Evolutionary conservation across 73 alveolate species (phyloP).

Genomic region (Paramecium bursaria): DNA sequence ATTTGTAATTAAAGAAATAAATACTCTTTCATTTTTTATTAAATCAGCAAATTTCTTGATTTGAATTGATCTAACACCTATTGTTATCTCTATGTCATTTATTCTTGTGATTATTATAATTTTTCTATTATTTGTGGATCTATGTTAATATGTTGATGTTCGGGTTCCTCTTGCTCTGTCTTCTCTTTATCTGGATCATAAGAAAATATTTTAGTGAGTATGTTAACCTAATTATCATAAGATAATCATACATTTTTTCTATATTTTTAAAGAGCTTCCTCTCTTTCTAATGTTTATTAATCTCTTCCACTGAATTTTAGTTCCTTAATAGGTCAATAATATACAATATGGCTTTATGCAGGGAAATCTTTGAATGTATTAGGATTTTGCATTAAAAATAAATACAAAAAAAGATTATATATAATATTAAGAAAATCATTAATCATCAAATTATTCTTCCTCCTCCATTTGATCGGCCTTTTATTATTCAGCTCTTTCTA

Average conservation of each 20-base stretch:
- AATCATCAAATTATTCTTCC: constrained; percentile 58
- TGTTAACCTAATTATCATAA: background rate
- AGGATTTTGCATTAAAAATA: no score
- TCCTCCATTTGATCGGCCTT: constrained; percentile 61
- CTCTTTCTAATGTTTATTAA: constrained; percentile 39
- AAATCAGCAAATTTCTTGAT: background rate
- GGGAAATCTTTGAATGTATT: constrained; percentile 64
- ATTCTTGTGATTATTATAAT: background rate
- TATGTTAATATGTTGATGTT: background rate
- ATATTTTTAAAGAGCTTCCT: constrained; percentile 50
- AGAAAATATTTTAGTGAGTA: constrained; percentile 41
- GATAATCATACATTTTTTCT: constrained; percentile 24
- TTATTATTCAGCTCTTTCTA: constrained; percentile 59
- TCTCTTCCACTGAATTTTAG: constrained; percentile 29
- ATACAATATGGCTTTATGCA: constrained; percentile 56
- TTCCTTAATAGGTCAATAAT: no score
- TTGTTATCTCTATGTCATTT: constrained; percentile 6
- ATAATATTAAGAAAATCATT: no score
- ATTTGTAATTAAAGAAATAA: no score
- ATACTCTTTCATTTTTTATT: constrained; percentile 18
- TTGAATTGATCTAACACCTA: constrained; percentile 12
- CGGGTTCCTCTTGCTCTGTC: background rate
- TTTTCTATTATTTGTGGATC: constrained; percentile 3
- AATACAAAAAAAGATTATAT: no score
- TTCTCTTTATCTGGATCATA: constrained; percentile 35